Evolutionary conservation across 192 early-diverging fungal species (phyloP).

Genomic region (Podila verticillata): DNA sequence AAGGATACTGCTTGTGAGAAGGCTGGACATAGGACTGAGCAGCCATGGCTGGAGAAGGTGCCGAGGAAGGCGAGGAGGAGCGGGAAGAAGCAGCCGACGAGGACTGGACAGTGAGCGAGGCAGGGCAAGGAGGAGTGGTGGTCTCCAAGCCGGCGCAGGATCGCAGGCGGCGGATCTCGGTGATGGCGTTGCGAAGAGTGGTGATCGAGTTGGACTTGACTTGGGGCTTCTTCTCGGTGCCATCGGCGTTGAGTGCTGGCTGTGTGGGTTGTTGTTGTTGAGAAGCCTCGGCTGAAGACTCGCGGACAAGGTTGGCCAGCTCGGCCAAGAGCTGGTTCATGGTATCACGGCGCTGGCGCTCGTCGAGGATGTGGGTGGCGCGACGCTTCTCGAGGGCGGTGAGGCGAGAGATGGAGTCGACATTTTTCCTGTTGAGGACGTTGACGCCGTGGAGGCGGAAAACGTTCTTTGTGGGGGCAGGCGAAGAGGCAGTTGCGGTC

Average conservation of each 20-base stretch:
- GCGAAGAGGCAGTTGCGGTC: constrained; percentile 26
- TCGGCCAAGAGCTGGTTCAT: constrained; percentile 51
- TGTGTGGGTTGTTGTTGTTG: constrained; percentile 8
- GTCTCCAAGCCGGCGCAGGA: constrained; percentile 44
- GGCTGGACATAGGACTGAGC: neutral
- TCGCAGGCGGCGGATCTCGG: constrained; percentile 47
- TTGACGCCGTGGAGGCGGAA: constrained; percentile 51
- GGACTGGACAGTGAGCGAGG: constrained; percentile 14
- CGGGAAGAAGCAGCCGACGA: constrained; percentile 23
- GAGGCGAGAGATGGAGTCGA: constrained; percentile 47
- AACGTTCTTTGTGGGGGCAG: constrained; percentile 40
- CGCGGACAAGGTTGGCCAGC: constrained; percentile 44
- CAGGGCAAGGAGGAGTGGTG: constrained; percentile 30
- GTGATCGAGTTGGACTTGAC: constrained; percentile 55
- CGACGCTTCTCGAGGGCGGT: constrained; percentile 49
- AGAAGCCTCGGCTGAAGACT: constrained; percentile 26
- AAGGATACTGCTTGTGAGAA: neutral
- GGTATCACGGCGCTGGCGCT: constrained; percentile 49
- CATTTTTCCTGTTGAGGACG: constrained; percentile 46
- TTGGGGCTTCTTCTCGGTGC: constrained; percentile 33
- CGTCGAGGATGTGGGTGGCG: constrained; percentile 48
- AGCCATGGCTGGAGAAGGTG: neutral
- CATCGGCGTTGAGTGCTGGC: constrained; percentile 13
- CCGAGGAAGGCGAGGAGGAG: neutral
- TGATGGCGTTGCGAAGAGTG: constrained; percentile 44